Conservation (phyloP, 2,329 filamentous ascomycete species). For the Chaetomium strumarium region DNA sequence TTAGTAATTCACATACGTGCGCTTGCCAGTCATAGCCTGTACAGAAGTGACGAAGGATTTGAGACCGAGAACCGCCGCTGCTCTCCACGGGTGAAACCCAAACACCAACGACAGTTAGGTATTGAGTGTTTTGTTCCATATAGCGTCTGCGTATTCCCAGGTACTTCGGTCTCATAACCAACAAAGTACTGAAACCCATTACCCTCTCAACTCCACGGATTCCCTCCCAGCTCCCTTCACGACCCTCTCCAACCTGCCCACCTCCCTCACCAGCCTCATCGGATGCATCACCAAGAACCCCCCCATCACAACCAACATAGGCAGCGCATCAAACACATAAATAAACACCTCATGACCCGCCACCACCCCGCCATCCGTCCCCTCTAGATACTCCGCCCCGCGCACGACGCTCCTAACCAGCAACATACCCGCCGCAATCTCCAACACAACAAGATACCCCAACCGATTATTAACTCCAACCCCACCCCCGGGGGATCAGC, state of each 20-base stretch:
- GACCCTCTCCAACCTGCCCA: background rate
- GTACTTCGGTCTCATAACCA: no score
- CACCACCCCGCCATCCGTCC: conserved; percentile 11
- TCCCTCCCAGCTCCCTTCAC: background rate
- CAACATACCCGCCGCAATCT: conserved; percentile 16
- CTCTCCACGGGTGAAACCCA: no score
- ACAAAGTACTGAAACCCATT: no score
- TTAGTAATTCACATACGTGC: no score
- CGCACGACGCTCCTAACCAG: conserved; percentile 20
- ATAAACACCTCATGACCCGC: conserved; percentile 9
- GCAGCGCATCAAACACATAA: conserved; percentile 17
- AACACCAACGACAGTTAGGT: no score
- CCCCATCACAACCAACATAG: conserved; percentile 14
- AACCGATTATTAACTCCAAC: no score
- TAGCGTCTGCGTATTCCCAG: no score
- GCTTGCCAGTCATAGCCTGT: no score
- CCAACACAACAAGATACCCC: conserved; percentile 17
- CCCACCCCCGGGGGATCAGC: conserved; percentile 7
- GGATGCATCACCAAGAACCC: conserved; percentile 20
- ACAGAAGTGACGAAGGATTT: no score
- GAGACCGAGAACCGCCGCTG: no score
- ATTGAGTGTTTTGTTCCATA: no score
- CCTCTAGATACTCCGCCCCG: conserved; percentile 20
- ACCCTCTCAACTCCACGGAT: no score
- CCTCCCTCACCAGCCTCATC: conserved; percentile 12